Conservation (phyloP, 495 filamentous ascomycete genomes). For the Talaromyces borbonicus region DNA sequence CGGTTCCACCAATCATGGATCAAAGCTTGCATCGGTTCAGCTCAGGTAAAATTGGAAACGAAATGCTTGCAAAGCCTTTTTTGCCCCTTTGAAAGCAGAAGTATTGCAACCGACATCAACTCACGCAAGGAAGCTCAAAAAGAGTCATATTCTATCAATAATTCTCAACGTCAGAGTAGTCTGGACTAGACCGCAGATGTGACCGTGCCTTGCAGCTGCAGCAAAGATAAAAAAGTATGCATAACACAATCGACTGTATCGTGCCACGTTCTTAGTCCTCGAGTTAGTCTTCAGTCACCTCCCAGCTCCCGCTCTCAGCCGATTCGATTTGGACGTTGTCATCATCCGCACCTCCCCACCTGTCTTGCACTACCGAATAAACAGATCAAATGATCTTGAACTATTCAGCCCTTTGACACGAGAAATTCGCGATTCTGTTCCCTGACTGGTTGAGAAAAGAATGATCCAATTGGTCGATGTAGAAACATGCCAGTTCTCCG, state of each 20-base stretch:
- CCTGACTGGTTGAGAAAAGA: background rate
- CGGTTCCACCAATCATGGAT: no score
- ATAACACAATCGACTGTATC: background rate
- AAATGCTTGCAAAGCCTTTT: no score
- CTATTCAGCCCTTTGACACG: background rate
- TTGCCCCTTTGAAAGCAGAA: no score
- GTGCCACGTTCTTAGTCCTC: constrained; percentile 6
- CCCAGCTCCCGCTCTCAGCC: background rate
- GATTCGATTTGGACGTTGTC: constrained; percentile 3
- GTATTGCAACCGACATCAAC: no score
- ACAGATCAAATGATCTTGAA: background rate
- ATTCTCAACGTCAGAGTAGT: background rate
- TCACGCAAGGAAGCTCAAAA: no score
- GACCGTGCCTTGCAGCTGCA: constrained; percentile 4
- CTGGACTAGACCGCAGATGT: background rate
- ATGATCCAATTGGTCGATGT: background rate
- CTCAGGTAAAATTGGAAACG: no score
- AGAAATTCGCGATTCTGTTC: background rate
- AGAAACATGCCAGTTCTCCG: background rate
- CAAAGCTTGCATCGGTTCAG: no score
- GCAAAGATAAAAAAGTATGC: background rate
- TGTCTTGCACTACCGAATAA: background rate
- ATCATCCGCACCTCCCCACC: constrained; percentile 1
- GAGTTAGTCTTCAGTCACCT: background rate
- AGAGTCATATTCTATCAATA: background rate